phyloP scores from a whole-genome alignment of 169 alveolate species.

The Eimeria zaria region DNA sequence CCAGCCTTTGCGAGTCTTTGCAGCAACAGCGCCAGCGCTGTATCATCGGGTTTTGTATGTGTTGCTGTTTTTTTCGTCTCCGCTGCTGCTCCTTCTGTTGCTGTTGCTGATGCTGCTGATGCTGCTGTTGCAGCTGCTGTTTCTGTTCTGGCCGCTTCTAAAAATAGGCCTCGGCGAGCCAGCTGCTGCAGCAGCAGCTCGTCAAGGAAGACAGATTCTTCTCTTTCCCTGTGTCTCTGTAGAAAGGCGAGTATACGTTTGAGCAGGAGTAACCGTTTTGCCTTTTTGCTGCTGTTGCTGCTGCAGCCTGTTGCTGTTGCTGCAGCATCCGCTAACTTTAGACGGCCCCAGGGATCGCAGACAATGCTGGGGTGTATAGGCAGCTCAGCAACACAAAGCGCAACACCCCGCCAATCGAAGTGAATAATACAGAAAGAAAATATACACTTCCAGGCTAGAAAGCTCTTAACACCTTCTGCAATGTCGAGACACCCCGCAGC shows the following conservation, averaged over 20 bases:
- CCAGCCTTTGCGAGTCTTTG: conserved; percentile 85
- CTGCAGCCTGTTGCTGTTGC: not conserved
- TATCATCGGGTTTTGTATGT: conserved; percentile 38
- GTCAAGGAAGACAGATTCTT: conserved; percentile 44
- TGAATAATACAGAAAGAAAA: conserved; percentile 76
- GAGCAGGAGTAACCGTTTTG: conserved; percentile 2
- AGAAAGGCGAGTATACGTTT: conserved; percentile 68
- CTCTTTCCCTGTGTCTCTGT: not conserved
- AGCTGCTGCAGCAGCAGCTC: conserved; percentile 85
- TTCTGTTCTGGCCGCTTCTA: conserved; percentile 32
- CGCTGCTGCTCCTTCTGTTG: not conserved
- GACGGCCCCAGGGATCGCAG: conserved; percentile 56
- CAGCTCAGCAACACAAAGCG: conserved; percentile 82
- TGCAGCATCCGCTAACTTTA: conserved; percentile 11
- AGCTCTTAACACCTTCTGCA: not conserved
- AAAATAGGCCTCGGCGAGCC: conserved; percentile 86
- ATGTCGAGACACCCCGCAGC: conserved; percentile 41
- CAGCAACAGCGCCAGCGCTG: conserved; percentile 80
- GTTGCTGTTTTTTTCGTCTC: too few species aligned
- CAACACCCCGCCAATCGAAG: conserved; percentile 88
- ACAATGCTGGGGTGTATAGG: conserved; percentile 69
- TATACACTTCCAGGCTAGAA: conserved; percentile 6
- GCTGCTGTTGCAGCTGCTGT: not conserved
- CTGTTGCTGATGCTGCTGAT: not conserved
- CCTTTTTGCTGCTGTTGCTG: not conserved